A percentile compares a stretch with the other conserved stretches of the same genome.
phyloP scores from a whole-genome alignment of 306 rosid genomes.

The Calophaca sinica region DNA sequence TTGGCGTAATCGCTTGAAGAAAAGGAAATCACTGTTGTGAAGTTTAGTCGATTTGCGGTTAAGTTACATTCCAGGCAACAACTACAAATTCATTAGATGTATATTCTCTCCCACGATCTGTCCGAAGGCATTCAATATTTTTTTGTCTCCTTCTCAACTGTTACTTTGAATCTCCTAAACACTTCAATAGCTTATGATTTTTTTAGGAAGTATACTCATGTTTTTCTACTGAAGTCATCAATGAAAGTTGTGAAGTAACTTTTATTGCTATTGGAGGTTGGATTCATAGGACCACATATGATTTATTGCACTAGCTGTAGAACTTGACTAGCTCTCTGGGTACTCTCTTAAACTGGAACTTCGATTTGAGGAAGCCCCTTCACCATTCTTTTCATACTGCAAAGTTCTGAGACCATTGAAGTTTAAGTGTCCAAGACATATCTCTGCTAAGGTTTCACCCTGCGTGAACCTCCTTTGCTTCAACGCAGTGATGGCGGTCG shows the following conservation, averaged over 20 bases:
- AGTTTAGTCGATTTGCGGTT: no score
- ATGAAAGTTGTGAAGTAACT: no score
- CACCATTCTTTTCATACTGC: neutral
- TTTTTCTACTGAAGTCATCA: no score
- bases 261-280: neutral
- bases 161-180: conserved; percentile 8
- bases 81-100: neutral
- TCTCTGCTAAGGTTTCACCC: no score
- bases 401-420: neutral
- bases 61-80: no score
- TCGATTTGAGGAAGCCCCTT: neutral
- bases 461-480: no score
- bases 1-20: no score
- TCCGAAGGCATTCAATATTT: neutral
- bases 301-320: neutral
- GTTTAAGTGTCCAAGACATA: no score
- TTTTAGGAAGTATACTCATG: neutral
- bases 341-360: neutral
- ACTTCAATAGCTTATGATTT: neutral
- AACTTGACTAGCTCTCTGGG: neutral
- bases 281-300: neutral
- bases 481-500: no score
- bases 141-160: neutral
- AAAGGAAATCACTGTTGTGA: no score
- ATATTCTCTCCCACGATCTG: neutral